Evolutionary conservation across 805 yeast genomes (phyloP).

Genomic region (Cyberlindnera xylosilytica): DNA sequence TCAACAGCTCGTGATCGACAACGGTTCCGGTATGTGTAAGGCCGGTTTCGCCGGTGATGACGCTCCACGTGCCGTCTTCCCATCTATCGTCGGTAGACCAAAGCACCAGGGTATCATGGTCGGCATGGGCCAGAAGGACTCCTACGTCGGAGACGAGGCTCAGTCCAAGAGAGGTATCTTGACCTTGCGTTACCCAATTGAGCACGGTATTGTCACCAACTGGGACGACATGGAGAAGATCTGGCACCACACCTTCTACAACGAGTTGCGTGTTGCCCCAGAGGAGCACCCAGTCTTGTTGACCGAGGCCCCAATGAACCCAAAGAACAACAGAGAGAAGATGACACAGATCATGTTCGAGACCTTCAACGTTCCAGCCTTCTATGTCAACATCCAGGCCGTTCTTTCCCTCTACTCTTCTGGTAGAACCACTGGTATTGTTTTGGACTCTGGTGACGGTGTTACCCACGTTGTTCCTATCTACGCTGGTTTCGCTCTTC

Average conservation of each 20-base stretch:
- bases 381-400: slow-evolving; percentile 98
- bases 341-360: slow-evolving; percentile 99
- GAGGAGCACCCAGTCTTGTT: slow-evolving; percentile 99
- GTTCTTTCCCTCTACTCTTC: slow-evolving; percentile 97
- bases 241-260: slow-evolving; percentile 99
- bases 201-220: slow-evolving; percentile 99
- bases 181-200: slow-evolving; percentile 97
- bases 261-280: slow-evolving; percentile 99
- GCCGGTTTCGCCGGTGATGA: slow-evolving; percentile 99
- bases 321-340: slow-evolving; percentile 99
- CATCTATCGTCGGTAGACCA: slow-evolving; percentile 99
- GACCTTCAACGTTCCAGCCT: slow-evolving; percentile 99
- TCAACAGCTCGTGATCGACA: slow-evolving; percentile 75
- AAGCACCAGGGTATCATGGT: slow-evolving; percentile 99
- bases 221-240: slow-evolving; percentile 99
- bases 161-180: slow-evolving; percentile 99
- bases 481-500: slow-evolving; percentile 98
- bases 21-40: slow-evolving; percentile 99
- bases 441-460: slow-evolving; percentile 99
- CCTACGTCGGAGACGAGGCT: slow-evolving; percentile 99
- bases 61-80: slow-evolving; percentile 99
- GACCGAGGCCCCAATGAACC: slow-evolving; percentile 99
- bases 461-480: slow-evolving; percentile 99
- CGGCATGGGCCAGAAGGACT: slow-evolving; percentile 99
- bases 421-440: slow-evolving; percentile 99